Evolutionary conservation across 2,329 filamentous ascomycete genomes (phyloP), one percentile per base, ranked within the genome.

Genomic region (Paraphoma sp.): DNA sequence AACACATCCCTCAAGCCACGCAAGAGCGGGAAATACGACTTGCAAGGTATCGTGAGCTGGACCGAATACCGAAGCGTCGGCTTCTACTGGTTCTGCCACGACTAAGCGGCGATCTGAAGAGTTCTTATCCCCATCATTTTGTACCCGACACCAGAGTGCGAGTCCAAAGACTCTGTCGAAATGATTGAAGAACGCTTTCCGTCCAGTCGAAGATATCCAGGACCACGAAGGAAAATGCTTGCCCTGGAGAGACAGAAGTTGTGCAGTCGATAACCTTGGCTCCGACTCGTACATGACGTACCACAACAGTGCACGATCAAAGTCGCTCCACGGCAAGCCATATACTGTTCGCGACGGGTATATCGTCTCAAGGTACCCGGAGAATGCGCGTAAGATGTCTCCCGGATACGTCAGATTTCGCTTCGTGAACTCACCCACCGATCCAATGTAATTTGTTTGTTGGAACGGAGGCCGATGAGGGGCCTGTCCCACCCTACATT

Each of bases 381-480:
- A 40, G 18, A 53, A 44, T 18, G 49, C 54, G 1, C 54, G 49
- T 16, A 53, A 33, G 30, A 48, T 49, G 29, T 57, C 54, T 12
- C 16, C 14, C 3, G 33, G 31, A 30, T 49, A 49, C 3, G 49
- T 49, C 38, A 53, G 28, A 6, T n/a, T 48, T 18, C 33, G 41
- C 16, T 38, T 28, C 3, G 54, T 46, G 40, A 48, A 56, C 3
- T 16, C 23, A 4, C 36, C 17, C 1, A 56, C 42, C 49, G 38
- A 52, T 8, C 2, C 23, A 18, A 23, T 17, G 17, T 47, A 48
- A 9, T 2, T 33, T 23, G 28, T 28, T 23, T 17, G 30, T 45
- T 41, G 8, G 7, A 14, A 8, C 8, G 6, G 38, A 16, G 6
- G 8, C 38, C 38, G 6, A 41, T 12, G n/a, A n/a, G n/a, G n/a